Percentiles rank a stretch among this genome's conserved stretches.
Evolutionary conservation across 176 grass and related monocot species (phyloP).

Genomic region (Phyllostachys edulis): DNA sequence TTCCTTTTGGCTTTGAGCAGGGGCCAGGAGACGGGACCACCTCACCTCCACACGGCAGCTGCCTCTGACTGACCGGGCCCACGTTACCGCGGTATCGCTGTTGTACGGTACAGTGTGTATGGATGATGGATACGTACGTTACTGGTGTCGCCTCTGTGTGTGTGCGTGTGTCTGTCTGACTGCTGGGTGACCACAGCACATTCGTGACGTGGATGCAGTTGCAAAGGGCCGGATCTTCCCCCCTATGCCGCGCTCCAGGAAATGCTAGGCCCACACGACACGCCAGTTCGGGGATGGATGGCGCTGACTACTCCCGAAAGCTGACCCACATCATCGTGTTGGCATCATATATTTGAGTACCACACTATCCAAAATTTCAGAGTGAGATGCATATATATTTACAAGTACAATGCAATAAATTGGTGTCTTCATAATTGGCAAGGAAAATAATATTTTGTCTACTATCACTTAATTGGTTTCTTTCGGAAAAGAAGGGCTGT

Average conservation of each 20-base stretch:
- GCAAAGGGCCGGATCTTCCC: not conserved
- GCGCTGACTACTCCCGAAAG: not conserved
- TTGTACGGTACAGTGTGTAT: not conserved
- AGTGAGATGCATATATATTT: no score
- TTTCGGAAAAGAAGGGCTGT: no score
- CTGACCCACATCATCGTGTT: not conserved
- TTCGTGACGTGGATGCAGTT: not conserved
- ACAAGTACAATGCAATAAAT: no score
- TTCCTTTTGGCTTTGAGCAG: not conserved
- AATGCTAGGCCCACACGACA: not conserved
- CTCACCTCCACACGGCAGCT: not conserved
- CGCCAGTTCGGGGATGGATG: not conserved
- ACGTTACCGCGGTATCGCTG: not conserved
- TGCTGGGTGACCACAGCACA: not conserved
- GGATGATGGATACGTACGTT: no score
- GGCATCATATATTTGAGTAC: not conserved
- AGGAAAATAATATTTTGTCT: no score
- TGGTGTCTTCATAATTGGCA: no score
- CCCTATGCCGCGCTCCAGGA: not conserved
- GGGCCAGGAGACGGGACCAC: not conserved
- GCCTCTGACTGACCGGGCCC: not conserved
- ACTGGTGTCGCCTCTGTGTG: no score
- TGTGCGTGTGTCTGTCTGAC: not conserved
- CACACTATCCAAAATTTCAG: not conserved
- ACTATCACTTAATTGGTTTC: no score